Percentiles rank a stretch among this genome's conserved stretches.
phyloP scores from a whole-genome alignment of 257 asterid species.

The Agastache rugosa region DNA sequence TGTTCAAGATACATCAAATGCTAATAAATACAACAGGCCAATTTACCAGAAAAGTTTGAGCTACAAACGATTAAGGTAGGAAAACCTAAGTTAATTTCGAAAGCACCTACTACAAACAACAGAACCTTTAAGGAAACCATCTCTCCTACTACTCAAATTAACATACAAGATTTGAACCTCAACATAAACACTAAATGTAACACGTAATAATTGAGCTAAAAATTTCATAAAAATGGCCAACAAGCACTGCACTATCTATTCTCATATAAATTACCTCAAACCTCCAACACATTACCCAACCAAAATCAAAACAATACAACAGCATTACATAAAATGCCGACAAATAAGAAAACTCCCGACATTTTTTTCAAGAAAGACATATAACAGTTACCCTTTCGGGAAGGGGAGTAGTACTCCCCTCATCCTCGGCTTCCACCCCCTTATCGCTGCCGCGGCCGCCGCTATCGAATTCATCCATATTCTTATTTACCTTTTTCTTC shows the following conservation, averaged over 20 bases:
- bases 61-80: not conserved
- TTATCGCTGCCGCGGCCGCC: slow-evolving; percentile 64
- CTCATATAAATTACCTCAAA: not conserved
- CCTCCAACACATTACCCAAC: not conserved
- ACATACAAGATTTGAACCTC: not conserved
- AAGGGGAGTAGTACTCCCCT: slow-evolving; percentile 75
- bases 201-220: not conserved
- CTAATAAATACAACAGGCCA: slow-evolving; percentile 17
- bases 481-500: slow-evolving; percentile 4
- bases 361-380: not conserved
- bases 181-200: not conserved
- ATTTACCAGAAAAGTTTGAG: not conserved
- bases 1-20: slow-evolving; percentile 43
- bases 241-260: not conserved
- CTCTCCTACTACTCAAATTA: not conserved
- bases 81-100: no score
- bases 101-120: no score
- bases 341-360: not conserved
- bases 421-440: slow-evolving; percentile 69
- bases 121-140: no score
- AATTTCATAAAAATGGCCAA: not conserved
- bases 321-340: not conserved
- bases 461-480: slow-evolving; percentile 49
- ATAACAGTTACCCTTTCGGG: slow-evolving; percentile 65
- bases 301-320: not conserved